A percentile compares a stretch with the other conserved stretches of the same genome.
Evolutionary conservation across 1,284 basidiomycete species (phyloP).

Genomic region (Dichomitus squalens): DNA sequence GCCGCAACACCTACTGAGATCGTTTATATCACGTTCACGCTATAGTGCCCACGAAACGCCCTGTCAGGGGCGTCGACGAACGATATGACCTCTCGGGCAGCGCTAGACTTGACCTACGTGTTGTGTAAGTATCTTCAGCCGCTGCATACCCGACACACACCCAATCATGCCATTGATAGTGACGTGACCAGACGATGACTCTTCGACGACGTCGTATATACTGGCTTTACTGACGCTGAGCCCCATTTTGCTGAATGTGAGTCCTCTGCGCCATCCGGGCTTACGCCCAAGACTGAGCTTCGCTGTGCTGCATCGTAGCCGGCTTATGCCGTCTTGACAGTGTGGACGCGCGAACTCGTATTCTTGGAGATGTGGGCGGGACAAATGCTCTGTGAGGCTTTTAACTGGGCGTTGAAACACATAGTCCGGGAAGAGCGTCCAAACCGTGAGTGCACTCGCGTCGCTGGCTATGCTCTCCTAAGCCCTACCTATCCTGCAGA

Average conservation of each 20-base stretch:
- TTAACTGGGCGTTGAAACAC: slow-evolving; percentile 76
- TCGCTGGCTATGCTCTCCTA: neutral
- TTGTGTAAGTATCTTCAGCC: slow-evolving; percentile 49
- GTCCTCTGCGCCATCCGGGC: neutral
- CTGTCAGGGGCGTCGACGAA: no score
- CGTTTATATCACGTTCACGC: no score
- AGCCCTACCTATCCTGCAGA: slow-evolving; percentile 36
- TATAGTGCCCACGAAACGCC: no score
- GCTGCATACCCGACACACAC: neutral
- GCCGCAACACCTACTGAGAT: no score
- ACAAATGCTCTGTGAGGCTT: slow-evolving; percentile 71
- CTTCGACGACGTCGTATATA: slow-evolving; percentile 59
- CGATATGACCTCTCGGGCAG: slow-evolving; percentile 16
- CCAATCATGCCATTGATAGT: slow-evolving; percentile 16
- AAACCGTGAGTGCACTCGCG: slow-evolving; percentile 44
- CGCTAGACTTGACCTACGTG: slow-evolving; percentile 67
- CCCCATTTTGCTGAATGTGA: slow-evolving; percentile 12
- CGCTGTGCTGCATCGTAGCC: slow-evolving; percentile 45
- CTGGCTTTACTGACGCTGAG: slow-evolving; percentile 65
- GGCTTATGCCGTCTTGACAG: slow-evolving; percentile 75
- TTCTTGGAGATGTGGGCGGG: slow-evolving; percentile 84
- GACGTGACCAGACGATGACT: slow-evolving; percentile 58
- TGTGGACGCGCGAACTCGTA: slow-evolving; percentile 77
- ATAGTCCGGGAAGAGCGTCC: slow-evolving; percentile 73
- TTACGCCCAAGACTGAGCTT: neutral